Evolutionary conservation across 2,329 filamentous ascomycete genomes (phyloP).

Genomic region (Trichoderma lentiforme): DNA sequence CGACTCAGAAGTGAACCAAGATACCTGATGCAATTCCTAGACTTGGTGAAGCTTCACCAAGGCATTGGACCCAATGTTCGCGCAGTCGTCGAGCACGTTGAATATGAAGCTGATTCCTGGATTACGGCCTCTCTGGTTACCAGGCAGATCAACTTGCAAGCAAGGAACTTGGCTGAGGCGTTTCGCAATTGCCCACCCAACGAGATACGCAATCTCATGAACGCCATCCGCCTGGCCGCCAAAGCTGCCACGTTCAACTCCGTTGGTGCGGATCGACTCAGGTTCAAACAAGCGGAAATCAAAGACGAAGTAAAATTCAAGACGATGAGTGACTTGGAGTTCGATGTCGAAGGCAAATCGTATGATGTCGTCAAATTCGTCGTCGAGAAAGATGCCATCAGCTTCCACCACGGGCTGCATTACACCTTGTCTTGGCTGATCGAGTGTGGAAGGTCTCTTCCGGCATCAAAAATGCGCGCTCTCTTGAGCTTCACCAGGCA

Average conservation of each 20-base stretch:
- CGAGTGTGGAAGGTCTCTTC: slow-evolving; percentile 78
- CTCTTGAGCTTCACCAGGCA: slow-evolving; percentile 70
- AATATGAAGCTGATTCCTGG: slow-evolving; percentile 98
- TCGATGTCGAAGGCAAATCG: slow-evolving; percentile 56
- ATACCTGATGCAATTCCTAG: slow-evolving; percentile 91
- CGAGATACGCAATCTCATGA: slow-evolving; percentile 62
- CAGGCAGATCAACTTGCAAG: slow-evolving; percentile 89
- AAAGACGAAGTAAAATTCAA: slow-evolving; percentile 86
- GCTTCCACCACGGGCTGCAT: slow-evolving; percentile 95
- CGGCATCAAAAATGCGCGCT: slow-evolving; percentile 60
- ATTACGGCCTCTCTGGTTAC: slow-evolving; percentile 94
- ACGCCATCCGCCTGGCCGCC: slow-evolving; percentile 70
- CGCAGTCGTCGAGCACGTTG: slow-evolving; percentile 90
- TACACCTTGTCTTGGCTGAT: slow-evolving; percentile 96
- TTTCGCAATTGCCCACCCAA: slow-evolving; percentile 69
- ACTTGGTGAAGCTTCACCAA: slow-evolving; percentile 92
- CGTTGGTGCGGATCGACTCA: slow-evolving; percentile 78
- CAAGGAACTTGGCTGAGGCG: slow-evolving; percentile 81
- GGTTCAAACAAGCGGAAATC: slow-evolving; percentile 84
- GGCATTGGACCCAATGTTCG: slow-evolving; percentile 92
- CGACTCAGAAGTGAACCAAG: slow-evolving; percentile 77
- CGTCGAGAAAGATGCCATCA: slow-evolving; percentile 86
- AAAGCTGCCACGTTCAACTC: slow-evolving; percentile 87
- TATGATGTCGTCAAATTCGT: slow-evolving; percentile 80
- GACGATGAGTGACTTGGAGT: slow-evolving; percentile 71